phyloP scores from a whole-genome alignment of 495 filamentous ascomycete genomes.

The Glarea lozoyensis region DNA sequence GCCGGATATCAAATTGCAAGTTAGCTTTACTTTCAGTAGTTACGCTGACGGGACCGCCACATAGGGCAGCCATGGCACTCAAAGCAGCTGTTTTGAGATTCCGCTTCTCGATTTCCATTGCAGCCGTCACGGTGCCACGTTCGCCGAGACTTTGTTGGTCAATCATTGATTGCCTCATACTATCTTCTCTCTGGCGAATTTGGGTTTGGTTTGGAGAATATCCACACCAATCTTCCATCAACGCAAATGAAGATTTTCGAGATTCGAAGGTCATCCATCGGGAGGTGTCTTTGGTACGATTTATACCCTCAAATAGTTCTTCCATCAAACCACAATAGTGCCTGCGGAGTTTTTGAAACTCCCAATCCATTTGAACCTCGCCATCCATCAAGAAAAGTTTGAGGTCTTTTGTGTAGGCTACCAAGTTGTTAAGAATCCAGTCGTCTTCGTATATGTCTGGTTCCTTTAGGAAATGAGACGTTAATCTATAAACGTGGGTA shows the following conservation, averaged over 20 bases:
- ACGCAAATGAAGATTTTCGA: conserved; percentile 81
- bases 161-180: conserved; percentile 74
- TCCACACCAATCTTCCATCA: conserved; percentile 99
- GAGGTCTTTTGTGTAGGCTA: conserved; percentile 82
- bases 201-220: conserved; percentile 86
- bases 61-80: conserved; percentile 91
- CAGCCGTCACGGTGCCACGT: conserved; percentile 65
- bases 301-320: conserved; percentile 84
- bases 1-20: conserved; percentile 82
- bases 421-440: conserved; percentile 85
- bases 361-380: conserved; percentile 93
- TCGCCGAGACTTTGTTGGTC: conserved; percentile 53
- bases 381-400: conserved; percentile 89
- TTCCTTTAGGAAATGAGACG: conserved; percentile 79
- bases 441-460: conserved; percentile 77
- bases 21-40: conserved; percentile 74
- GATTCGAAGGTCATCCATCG: conserved; percentile 96
- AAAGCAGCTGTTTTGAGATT: conserved; percentile 84
- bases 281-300: conserved; percentile 73
- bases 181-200: conserved; percentile 75
- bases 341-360: conserved; percentile 82
- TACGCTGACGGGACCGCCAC: conserved; percentile 83
- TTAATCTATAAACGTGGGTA: conserved; percentile 89
- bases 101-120: conserved; percentile 93
- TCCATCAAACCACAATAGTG: conserved; percentile 94